A percentile compares a stretch with the other conserved stretches of the same genome.
phyloP scores from a whole-genome alignment of 108 stramenopile species.

The Conticribra guillardii region DNA sequence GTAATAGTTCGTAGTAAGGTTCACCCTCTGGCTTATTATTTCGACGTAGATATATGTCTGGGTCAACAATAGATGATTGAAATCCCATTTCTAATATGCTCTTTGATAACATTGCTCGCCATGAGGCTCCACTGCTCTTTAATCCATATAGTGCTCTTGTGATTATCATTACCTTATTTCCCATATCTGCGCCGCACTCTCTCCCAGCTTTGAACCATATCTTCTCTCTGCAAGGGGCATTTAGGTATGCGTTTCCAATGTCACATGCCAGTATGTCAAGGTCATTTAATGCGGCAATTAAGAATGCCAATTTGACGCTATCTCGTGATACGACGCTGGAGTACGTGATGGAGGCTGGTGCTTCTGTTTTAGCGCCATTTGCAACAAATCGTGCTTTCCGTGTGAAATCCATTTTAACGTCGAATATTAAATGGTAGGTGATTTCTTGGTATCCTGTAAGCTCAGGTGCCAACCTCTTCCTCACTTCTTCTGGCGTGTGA shows the following conservation, averaged over 20 bases:
- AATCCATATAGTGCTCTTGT: conserved; percentile 52
- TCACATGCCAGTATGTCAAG: conserved; percentile 21
- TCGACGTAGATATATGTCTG: no score
- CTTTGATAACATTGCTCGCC: no score
- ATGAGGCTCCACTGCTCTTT: conserved; percentile 32
- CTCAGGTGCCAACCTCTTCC: neutral
- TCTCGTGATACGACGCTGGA: conserved; percentile 59
- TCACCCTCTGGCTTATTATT: no score
- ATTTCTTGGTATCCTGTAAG: conserved; percentile 38
- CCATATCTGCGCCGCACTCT: conserved; percentile 38
- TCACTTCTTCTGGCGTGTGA: conserved; percentile 1
- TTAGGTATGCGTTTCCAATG: conserved; percentile 49
- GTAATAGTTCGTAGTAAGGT: no score
- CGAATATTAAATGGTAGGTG: conserved; percentile 1
- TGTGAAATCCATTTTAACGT: no score
- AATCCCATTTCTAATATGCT: neutral
- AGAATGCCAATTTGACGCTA: conserved; percentile 44
- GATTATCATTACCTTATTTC: conserved; percentile 32
- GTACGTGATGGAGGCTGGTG: conserved; percentile 53
- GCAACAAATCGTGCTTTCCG: conserved; percentile 43
- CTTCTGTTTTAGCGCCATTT: conserved; percentile 25
- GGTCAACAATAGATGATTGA: no score
- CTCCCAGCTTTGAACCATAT: conserved; percentile 34
- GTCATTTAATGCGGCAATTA: no score
- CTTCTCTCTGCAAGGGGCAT: conserved; percentile 31